Evolutionary conservation across 2,329 filamentous ascomycete species (phyloP).

Genomic region (Neocucurbitaria cava): DNA sequence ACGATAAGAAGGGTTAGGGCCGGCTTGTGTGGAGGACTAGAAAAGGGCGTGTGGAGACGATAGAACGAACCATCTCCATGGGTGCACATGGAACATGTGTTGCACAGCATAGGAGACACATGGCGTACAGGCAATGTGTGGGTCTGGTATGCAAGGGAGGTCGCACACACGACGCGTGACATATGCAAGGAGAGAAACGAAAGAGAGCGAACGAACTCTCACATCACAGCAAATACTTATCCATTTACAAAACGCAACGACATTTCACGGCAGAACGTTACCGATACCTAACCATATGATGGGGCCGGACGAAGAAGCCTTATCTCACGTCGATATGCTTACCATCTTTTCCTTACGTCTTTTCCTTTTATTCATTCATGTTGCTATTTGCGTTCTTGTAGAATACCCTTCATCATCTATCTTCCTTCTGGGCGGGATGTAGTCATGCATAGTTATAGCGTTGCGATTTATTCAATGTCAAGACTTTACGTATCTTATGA

Average conservation of each 20-base stretch:
- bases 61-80: neutral
- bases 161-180: neutral
- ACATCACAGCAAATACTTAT: neutral
- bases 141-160: neutral
- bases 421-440: neutral
- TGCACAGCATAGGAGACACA: neutral
- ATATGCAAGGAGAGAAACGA: neutral
- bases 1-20: neutral
- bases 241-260: neutral
- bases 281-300: neutral
- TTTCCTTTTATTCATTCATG: neutral
- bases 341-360: neutral
- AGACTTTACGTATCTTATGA: neutral
- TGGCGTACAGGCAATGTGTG: neutral
- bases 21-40: neutral
- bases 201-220: neutral
- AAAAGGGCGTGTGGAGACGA: neutral
- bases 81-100: neutral
- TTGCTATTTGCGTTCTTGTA: neutral
- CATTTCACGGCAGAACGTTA: neutral
- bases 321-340: slow-evolving; percentile 1
- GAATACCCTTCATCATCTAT: neutral
- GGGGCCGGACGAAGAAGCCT: neutral
- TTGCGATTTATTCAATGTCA: neutral
- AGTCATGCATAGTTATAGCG: neutral